Base-by-base conservation (phyloP, 192 early-diverging fungal species). In the Podila epigama region DNA sequence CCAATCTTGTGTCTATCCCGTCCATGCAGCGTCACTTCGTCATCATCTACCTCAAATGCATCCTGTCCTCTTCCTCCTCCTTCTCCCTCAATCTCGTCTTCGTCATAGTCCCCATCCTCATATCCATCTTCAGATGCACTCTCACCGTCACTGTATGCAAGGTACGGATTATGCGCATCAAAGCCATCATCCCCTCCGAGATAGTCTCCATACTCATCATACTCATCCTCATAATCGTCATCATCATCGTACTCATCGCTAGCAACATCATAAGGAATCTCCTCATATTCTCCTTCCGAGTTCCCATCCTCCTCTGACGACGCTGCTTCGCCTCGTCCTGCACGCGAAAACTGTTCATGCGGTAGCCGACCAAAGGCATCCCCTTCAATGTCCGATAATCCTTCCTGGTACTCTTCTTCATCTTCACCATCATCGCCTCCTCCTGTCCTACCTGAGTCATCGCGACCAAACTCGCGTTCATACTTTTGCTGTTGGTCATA, bases 401-500 rank as follows among this genome's bases (percentile, higher is more conserved):
- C 73, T 31, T 77, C 73, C n/a, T 63, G 55, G 27, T 77, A 77
- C 0, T 68, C 66, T 16, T 66, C 70, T 7, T 66, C 57, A 13
- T 51, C 58, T 28, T 54, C 61, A 35, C 61, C 66, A 18, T 51
- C 57, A 15, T 44, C 53, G 31, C 44, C 63, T 54, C 53, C 44
- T 32, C 35, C 60, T 11, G 39, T 42, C 20, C 18, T 16, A 0
- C 61, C 29, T 27, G 34, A 12, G 9, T 63, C 68, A 5, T 69
- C 69, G n/a, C 60, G 64, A 36, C 64, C 73, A 51, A 72, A 66
- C 4, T 81, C 63, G 1, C 66, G 77, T 32, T 81, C 50, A 33
- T 81, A 82, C 20, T 82, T 70, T 7, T 70, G 52, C 34, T 84
- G 67, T 44, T 77, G 77, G 50, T 86, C 81, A 27, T 82, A 81